A percentile compares a stretch with the other conserved stretches of the same genome.
Evolutionary conservation across 2,329 filamentous ascomycete species (phyloP).

Genomic region (Trichoderma lentiforme): DNA sequence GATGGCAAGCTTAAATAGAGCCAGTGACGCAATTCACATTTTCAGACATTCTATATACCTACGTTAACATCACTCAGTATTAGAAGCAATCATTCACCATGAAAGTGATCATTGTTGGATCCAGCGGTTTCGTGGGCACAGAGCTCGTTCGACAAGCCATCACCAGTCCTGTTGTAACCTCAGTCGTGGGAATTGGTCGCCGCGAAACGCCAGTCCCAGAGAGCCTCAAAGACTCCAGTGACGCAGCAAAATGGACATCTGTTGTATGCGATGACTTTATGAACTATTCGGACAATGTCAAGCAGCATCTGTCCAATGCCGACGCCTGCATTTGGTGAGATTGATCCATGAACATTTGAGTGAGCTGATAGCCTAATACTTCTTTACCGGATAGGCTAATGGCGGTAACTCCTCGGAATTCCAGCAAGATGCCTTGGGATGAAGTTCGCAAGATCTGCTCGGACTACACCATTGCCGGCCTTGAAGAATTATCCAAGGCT

Average conservation of each 20-base stretch:
- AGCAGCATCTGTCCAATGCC: slow-evolving; percentile 38
- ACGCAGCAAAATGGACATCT: slow-evolving; percentile 37
- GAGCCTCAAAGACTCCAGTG: slow-evolving; percentile 22
- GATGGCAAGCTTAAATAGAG: background rate
- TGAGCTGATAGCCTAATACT: background rate
- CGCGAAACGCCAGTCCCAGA: slow-evolving; percentile 31
- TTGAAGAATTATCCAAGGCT: slow-evolving; percentile 36
- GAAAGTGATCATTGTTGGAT: slow-evolving; percentile 44
- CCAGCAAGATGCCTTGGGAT: slow-evolving; percentile 30
- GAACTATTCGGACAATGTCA: slow-evolving; percentile 39
- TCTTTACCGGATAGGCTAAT: slow-evolving; percentile 33
- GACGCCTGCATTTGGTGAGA: slow-evolving; percentile 42
- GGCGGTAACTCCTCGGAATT: slow-evolving; percentile 40
- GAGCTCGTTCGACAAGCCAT: slow-evolving; percentile 45
- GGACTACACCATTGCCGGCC: slow-evolving; percentile 29
- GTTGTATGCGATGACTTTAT: slow-evolving; percentile 40
- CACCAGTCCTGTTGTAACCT: slow-evolving; percentile 33
- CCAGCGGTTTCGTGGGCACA: slow-evolving; percentile 41
- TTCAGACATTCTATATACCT: background rate
- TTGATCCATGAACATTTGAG: background rate
- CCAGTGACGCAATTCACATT: background rate
- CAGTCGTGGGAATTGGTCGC: slow-evolving; percentile 42
- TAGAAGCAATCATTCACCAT: slow-evolving; percentile 25
- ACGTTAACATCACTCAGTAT: background rate
- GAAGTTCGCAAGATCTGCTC: slow-evolving; percentile 41